Evolutionary conservation across 305 asterid species (phyloP), one percentile per base, ranked within the genome.

Genomic region (Fraxinus baroniana): DNA sequence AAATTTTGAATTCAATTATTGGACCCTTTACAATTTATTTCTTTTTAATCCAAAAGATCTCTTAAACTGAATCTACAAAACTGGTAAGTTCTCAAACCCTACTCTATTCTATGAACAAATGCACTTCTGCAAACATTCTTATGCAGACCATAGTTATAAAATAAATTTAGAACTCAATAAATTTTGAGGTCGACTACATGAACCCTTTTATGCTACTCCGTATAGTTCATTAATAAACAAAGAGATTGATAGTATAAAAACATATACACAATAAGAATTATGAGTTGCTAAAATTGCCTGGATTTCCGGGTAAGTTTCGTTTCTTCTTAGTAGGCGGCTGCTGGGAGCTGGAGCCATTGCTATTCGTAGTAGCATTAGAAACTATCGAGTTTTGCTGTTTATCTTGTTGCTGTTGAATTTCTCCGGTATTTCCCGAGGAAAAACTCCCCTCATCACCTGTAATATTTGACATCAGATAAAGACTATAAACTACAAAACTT

Each of bases 381-480:
- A 80, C 83, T 2, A 57, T 78, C 5, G 83, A 57, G 20, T 32
- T 66, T 49, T 80, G 89, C 44, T 76, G 87, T 26, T 85, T 78
- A 73, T 90, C 89, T 76, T 80, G 89, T 32, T 77, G 85, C 70
- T 90, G 89, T 2, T 89, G 96, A 36, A 90, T 91, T 89, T 95
- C 98, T 71, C 89, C 96, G 13, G 82, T 84, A 72, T 88, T 86
- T 60, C 85, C 92, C 52, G 98, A 95, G 74, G 98, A 93, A 86
- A 95, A 92, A 77, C 98, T 93, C 13, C 96, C 95, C 24, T 92
- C 97, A 81, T 91, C 97, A 81, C 93, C 98, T 84, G 94, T 82
- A 46, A 85, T 85, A 88, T 94, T 94, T 83, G 97, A 94, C 98
- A 94, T 94, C 82, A 35, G 35, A 78, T 62, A 64, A 49, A 46